phyloP scores from a whole-genome alignment of 768 basidiomycete species.

The Leccinum obscurum region DNA sequence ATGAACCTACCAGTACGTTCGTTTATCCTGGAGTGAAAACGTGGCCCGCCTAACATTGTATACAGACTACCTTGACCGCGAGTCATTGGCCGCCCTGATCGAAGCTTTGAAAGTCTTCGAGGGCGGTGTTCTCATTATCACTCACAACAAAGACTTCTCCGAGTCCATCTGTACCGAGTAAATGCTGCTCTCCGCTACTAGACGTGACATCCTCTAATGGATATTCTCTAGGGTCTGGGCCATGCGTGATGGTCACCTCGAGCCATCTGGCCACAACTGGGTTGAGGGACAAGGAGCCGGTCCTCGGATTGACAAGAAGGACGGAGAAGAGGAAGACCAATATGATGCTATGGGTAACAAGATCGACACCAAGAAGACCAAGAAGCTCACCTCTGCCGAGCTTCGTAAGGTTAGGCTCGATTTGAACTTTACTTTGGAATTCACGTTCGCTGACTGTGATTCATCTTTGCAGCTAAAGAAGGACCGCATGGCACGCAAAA shows the following conservation, averaged over 20 bases:
- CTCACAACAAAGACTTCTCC: conserved; percentile 98
- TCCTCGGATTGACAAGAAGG: conserved; percentile 91
- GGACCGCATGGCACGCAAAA: conserved; percentile 89
- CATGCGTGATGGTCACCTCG: conserved; percentile 94
- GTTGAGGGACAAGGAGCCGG: conserved; percentile 98
- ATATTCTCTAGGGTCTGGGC: conserved; percentile 76
- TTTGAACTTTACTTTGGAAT: neutral
- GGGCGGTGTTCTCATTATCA: conserved; percentile 97
- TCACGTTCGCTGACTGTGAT: conserved; percentile 13
- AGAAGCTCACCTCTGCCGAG: conserved; percentile 83
- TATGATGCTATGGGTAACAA: conserved; percentile 99
- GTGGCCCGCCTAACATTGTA: neutral
- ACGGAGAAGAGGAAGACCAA: conserved; percentile 84
- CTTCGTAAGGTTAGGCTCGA: conserved; percentile 63
- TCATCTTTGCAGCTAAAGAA: conserved; percentile 66
- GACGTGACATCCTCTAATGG: neutral
- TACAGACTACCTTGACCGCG: conserved; percentile 96
- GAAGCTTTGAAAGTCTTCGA: conserved; percentile 97
- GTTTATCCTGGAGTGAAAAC: neutral
- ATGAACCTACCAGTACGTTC: conserved; percentile 87
- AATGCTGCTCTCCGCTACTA: conserved; percentile 7
- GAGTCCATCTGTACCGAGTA: conserved; percentile 94
- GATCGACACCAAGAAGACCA: conserved; percentile 79
- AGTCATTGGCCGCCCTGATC: conserved; percentile 98
- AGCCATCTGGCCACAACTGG: conserved; percentile 99